phyloP scores from a whole-genome alignment of 768 basidiomycete genomes.

The Tulasnella sp. region DNA sequence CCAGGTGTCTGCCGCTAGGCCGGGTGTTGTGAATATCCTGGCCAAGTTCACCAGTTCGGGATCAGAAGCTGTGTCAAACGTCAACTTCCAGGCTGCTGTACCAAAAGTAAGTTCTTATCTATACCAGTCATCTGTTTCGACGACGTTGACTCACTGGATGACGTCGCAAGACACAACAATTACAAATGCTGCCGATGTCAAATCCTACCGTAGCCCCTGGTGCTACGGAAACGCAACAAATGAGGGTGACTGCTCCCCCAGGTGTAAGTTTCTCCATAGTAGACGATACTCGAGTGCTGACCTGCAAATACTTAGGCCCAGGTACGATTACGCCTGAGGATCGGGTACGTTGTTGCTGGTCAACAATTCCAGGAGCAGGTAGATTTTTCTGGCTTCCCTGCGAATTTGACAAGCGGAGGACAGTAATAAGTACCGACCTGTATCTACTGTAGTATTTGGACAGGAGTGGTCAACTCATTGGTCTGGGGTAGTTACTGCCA shows the following conservation, averaged over 20 bases:
- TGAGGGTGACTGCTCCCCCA: conserved; percentile 78
- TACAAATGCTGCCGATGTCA: conserved; percentile 98
- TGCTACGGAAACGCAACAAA: conserved; percentile 81
- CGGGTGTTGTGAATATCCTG: conserved; percentile 83
- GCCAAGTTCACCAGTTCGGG: conserved; percentile 72
- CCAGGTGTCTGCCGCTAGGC: conserved; percentile 61
- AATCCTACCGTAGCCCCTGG: conserved; percentile 67
- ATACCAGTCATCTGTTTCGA: background rate
- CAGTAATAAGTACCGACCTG: too few species aligned
- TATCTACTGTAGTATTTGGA: too few species aligned
- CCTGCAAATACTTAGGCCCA: conserved; percentile 41
- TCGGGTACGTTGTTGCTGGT: conserved; percentile 61
- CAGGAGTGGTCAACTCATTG: too few species aligned
- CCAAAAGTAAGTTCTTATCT: conserved; percentile 52
- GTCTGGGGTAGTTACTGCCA: too few species aligned
- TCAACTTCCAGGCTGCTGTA: conserved; percentile 96
- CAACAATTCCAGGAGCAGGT: conserved; percentile 77
- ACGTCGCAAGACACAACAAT: conserved; percentile 64
- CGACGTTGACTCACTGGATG: background rate
- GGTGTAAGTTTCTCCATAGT: conserved; percentile 47
- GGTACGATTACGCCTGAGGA: conserved; percentile 71
- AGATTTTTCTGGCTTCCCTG: conserved; percentile 85
- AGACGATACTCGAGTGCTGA: background rate
- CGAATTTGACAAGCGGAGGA: conserved; percentile 24
- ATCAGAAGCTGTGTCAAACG: conserved; percentile 36